Conservation (phyloP, 148 eudicot species). For the Camellia lanceoleosa region DNA sequence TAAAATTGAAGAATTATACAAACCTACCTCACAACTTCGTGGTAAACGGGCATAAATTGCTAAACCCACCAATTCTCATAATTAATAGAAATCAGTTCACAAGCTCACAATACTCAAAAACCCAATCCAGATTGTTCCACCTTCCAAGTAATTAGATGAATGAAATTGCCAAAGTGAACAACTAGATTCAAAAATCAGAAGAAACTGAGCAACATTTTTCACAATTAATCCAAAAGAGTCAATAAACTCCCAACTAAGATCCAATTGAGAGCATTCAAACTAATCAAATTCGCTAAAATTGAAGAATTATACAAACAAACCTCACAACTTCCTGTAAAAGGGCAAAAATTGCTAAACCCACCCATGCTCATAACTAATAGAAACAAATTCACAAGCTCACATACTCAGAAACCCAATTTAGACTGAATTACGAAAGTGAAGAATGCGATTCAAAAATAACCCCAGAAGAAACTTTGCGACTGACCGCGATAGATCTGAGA, state of each 20-base stretch:
- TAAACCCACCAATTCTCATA: not conserved
- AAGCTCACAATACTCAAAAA: too few species aligned
- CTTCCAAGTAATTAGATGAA: too few species aligned
- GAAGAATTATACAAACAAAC: not conserved
- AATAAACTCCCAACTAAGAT: too few species aligned
- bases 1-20: not conserved
- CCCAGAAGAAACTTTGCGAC: not conserved
- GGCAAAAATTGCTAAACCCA: not conserved
- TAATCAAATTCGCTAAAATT: too few species aligned
- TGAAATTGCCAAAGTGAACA: too few species aligned
- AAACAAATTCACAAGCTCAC: not conserved
- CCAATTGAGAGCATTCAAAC: too few species aligned
- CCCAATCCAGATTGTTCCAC: too few species aligned
- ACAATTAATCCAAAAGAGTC: too few species aligned
- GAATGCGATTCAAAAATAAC: not conserved
- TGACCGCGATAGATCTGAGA: conserved; percentile 10
- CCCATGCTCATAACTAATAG: not conserved
- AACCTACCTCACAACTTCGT: not conserved
- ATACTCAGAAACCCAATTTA: not conserved
- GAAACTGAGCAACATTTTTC: too few species aligned
- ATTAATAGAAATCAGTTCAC: not conserved
- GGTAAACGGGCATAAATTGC: not conserved
- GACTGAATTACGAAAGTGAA: not conserved
- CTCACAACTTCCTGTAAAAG: not conserved
- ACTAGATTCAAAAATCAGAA: too few species aligned